phyloP scores from a whole-genome alignment of 257 asterid species.

The Capsicum baccatum region DNA sequence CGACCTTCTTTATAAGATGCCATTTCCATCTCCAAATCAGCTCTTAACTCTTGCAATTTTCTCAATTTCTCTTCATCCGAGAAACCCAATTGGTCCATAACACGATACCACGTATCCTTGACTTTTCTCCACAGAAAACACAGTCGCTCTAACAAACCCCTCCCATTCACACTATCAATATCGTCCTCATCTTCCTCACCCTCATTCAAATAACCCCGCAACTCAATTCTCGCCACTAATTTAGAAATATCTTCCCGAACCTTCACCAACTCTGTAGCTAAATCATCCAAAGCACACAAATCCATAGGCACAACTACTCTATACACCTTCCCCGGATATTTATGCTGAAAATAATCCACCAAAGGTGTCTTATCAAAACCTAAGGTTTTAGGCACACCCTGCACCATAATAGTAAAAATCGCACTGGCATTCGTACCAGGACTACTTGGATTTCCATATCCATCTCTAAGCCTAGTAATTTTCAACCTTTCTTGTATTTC shows the following conservation, averaged over 20 bases:
- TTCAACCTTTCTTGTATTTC: slow-evolving; percentile 69
- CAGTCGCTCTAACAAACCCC: slow-evolving; percentile 54
- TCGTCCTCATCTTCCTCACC: slow-evolving; percentile 48
- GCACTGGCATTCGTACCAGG: slow-evolving; percentile 72
- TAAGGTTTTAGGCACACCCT: slow-evolving; percentile 82
- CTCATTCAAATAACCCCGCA: slow-evolving; percentile 61
- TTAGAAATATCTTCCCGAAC: slow-evolving; percentile 78
- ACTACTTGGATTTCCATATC: slow-evolving; percentile 78
- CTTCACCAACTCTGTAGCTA: slow-evolving; percentile 84
- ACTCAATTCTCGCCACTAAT: slow-evolving; percentile 72
- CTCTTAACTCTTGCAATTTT: slow-evolving; percentile 89
- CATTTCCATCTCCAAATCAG: slow-evolving; percentile 99
- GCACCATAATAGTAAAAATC: slow-evolving; percentile 80
- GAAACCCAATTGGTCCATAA: slow-evolving; percentile 69
- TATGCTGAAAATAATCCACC: slow-evolving; percentile 81
- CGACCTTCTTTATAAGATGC: slow-evolving; percentile 95
- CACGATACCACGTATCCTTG: slow-evolving; percentile 67
- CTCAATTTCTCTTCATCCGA: slow-evolving; percentile 91
- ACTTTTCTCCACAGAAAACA: slow-evolving; percentile 53
- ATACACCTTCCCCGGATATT: slow-evolving; percentile 86
- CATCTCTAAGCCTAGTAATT: slow-evolving; percentile 81
- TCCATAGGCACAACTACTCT: slow-evolving; percentile 93
- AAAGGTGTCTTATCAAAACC: slow-evolving; percentile 81
- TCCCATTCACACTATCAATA: slow-evolving; percentile 36
- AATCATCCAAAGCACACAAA: slow-evolving; percentile 93